Conservation (phyloP, 1,139 yeast species). For the Suhomyces taliae region DNA sequence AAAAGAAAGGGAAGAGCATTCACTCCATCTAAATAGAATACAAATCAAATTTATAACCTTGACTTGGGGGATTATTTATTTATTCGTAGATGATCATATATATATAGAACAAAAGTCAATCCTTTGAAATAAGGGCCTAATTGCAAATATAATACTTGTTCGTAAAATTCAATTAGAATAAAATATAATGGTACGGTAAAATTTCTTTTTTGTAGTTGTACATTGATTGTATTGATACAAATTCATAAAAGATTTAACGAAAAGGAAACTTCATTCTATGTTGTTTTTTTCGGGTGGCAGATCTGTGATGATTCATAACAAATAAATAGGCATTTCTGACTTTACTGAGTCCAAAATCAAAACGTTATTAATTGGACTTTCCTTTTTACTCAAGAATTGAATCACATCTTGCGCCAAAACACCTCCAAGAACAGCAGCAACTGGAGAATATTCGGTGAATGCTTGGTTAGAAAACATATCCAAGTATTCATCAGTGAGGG, state of each 20-base stretch:
- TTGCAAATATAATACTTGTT: no score
- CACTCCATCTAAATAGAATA: conserved; percentile 27
- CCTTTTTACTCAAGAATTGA: conserved; percentile 73
- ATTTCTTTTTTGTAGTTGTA: no score
- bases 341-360: conserved; percentile 71
- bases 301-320: conserved; percentile 26
- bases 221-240: not conserved
- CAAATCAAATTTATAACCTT: not conserved
- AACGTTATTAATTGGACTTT: conserved; percentile 80
- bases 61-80: no score
- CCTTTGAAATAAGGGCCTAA: no score
- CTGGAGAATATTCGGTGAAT: conserved; percentile 76
- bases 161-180: no score
- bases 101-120: no score
- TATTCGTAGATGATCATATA: no score
- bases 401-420: conserved; percentile 88
- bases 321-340: conserved; percentile 76
- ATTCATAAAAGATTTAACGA: no score
- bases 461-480: conserved; percentile 49
- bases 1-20: conserved; percentile 45
- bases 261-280: no score
- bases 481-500: conserved; percentile 39
- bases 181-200: no score
- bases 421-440: conserved; percentile 89
- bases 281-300: no score